Conservation (phyloP, 2,329 filamentous ascomycete species). For the Aspergillus novoparasiticus region DNA sequence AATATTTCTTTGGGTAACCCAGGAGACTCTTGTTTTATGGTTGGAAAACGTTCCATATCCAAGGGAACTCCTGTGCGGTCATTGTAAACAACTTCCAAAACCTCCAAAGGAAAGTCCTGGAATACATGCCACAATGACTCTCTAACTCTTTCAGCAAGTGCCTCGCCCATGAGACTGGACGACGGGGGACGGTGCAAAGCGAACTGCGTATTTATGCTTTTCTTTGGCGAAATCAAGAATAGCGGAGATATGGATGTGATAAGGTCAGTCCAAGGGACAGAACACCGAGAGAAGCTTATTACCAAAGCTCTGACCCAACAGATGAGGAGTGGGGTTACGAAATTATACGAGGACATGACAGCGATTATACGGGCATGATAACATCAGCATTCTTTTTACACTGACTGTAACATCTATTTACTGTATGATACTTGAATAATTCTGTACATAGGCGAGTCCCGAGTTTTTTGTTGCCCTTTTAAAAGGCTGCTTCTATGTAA, state of each 20-base stretch:
- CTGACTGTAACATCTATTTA: background rate
- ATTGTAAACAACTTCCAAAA: background rate
- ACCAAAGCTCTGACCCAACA: background rate
- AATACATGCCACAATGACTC: background rate
- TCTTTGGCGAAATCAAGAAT: background rate
- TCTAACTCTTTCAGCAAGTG: background rate
- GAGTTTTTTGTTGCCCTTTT: background rate
- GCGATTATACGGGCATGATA: background rate
- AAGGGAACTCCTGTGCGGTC: too few species aligned
- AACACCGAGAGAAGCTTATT: background rate
- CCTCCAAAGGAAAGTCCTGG: background rate
- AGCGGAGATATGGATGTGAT: background rate
- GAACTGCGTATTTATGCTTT: background rate
- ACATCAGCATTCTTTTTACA: background rate
- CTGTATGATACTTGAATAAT: background rate
- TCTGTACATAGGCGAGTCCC: background rate
- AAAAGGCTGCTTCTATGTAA: background rate
- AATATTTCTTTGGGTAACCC: slow-evolving; percentile 29
- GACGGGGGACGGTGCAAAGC: background rate
- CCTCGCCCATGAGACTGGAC: background rate
- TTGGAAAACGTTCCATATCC: background rate
- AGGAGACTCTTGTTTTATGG: background rate
- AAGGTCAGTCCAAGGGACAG: background rate
- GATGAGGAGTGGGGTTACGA: background rate
- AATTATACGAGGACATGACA: background rate